Conservation (phyloP, 2,329 filamentous ascomycete species). For the Macrophomina pseudophaseolina region DNA sequence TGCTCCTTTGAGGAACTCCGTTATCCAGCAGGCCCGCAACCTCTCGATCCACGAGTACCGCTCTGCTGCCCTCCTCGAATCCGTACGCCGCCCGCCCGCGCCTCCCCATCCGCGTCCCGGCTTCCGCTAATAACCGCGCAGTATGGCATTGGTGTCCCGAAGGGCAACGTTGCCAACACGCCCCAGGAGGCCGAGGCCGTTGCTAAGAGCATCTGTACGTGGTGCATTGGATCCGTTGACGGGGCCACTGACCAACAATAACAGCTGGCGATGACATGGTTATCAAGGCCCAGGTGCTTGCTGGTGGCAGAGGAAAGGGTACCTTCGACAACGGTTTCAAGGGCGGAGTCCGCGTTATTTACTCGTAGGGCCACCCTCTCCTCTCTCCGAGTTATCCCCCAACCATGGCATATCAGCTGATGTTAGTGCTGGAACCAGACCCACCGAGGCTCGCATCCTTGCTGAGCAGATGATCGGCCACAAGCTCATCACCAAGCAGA, state of each 20-base stretch:
- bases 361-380: constrained; percentile 67
- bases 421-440: constrained; percentile 50
- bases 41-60: constrained; percentile 99
- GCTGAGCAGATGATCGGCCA: constrained; percentile 99
- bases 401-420: constrained; percentile 24
- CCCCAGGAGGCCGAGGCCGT: constrained; percentile 88
- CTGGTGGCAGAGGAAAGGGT: constrained; percentile 96
- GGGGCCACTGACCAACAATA: constrained; percentile 17
- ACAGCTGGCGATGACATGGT: constrained; percentile 88
- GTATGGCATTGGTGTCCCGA: constrained; percentile 94
- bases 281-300: constrained; percentile 99
- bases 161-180: constrained; percentile 82
- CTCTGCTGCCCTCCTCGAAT: constrained; percentile 86
- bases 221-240: background rate
- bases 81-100: constrained; percentile 49
- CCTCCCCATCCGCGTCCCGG: constrained; percentile 20
- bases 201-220: constrained; percentile 81
- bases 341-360: constrained; percentile 97
- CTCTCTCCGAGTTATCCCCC: constrained; percentile 16
- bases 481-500: constrained; percentile 99
- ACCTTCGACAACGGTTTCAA: constrained; percentile 98
- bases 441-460: constrained; percentile 94
- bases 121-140: constrained; percentile 46
- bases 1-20: constrained; percentile 58
- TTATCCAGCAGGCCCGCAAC: constrained; percentile 80